These are phyloP conservation scores for Myrica gale DNA, from an alignment of 306 rosid genomes.

Conservation along the genomic window DNA sequence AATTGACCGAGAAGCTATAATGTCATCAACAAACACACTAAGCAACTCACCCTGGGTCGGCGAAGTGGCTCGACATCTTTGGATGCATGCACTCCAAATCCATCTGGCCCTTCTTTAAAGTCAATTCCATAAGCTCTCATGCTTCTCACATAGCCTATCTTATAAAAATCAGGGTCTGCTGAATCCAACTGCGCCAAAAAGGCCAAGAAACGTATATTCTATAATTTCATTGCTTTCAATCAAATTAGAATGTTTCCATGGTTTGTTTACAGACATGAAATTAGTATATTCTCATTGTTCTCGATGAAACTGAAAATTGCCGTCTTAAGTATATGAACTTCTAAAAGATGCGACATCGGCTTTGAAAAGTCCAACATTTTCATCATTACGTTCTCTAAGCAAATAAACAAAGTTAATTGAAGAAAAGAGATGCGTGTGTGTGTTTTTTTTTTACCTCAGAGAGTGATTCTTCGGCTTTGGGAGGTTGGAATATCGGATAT, in stretches of 20 bases:
- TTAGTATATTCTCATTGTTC: background rate
- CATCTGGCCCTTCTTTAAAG: slow-evolving; percentile 89
- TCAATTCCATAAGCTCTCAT: slow-evolving; percentile 93
- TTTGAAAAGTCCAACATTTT: background rate
- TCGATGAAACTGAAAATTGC: background rate
- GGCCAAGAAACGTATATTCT: slow-evolving; percentile 16
- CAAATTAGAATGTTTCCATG: too few relatives aligned
- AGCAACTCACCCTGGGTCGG: slow-evolving; percentile 81
- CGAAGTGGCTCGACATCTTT: slow-evolving; percentile 95
- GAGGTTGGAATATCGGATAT: slow-evolving; percentile 63
- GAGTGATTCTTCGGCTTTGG: slow-evolving; percentile 44
- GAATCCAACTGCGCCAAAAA: slow-evolving; percentile 60
- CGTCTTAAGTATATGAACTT: background rate
- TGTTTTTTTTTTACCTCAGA: slow-evolving; percentile 55
- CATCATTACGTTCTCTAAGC: background rate
- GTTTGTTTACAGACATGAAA: background rate
- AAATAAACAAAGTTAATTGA: slow-evolving; percentile 14
- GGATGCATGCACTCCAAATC: slow-evolving; percentile 95
- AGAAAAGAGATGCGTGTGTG: background rate
- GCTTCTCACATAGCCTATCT: slow-evolving; percentile 78
- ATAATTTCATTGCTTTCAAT: too few relatives aligned
- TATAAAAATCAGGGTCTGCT: slow-evolving; percentile 92
- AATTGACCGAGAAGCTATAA: background rate
- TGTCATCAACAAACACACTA: slow-evolving; percentile 11
- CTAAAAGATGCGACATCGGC: background rate